These are phyloP conservation scores for Fusarium paranaense DNA, from an alignment of 2,329 filamentous ascomycete species.

Conservation along the genomic window DNA sequence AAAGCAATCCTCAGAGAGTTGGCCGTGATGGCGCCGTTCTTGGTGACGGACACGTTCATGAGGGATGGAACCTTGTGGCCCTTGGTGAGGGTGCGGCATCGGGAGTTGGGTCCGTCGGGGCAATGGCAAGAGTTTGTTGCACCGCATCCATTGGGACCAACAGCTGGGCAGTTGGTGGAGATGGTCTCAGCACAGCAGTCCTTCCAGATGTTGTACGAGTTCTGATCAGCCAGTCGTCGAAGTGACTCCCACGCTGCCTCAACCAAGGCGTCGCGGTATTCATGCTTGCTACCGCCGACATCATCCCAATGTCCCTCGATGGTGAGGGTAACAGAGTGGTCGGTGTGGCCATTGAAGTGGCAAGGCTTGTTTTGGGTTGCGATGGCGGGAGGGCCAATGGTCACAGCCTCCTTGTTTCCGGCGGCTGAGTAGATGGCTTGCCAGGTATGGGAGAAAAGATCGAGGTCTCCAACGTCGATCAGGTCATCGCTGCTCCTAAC, in stretches of 20 bases:
- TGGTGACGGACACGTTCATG: not conserved
- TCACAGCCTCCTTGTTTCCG: not conserved
- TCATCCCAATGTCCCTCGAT: not conserved
- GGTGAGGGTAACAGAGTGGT: not conserved
- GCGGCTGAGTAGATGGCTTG: not conserved
- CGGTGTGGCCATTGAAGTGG: not conserved
- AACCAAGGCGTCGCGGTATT: not conserved
- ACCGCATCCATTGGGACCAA: not conserved
- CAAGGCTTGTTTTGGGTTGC: not conserved
- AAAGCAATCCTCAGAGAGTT: not conserved
- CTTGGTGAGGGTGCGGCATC: not conserved
- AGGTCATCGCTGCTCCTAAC: not conserved
- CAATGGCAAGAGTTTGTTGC: not conserved
- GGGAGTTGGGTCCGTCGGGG: not conserved
- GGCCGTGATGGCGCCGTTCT: not conserved
- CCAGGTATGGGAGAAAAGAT: not conserved
- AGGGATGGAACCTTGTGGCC: not conserved
- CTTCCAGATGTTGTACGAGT: conserved; percentile 1
- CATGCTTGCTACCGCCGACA: not conserved
- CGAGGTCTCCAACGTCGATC: not conserved
- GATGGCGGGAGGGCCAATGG: not conserved
- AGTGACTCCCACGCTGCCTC: not conserved
- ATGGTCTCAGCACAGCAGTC: not conserved
- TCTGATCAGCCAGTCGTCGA: not conserved
- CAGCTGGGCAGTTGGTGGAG: not conserved